These are phyloP conservation scores for Malbranchea zuffiana DNA, from an alignment of 2,329 filamentous ascomycete genomes.

Conservation along the genomic window DNA sequence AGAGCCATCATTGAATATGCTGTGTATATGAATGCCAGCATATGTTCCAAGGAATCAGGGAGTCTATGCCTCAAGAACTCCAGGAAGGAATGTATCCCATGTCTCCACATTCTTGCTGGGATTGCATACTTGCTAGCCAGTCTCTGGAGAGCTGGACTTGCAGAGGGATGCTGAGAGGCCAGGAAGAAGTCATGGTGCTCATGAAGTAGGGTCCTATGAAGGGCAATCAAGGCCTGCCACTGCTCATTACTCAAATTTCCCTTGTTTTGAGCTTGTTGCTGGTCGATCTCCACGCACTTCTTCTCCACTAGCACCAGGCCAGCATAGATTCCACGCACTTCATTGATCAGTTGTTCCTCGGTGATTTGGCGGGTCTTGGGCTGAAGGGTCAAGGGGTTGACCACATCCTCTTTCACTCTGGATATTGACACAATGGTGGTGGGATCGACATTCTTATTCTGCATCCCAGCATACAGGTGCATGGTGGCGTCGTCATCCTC, in stretches of 20 bases:
- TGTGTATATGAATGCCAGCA: constrained; percentile 81
- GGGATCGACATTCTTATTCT: too few relatives aligned
- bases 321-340: constrained; percentile 56
- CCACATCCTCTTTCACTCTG: neutral
- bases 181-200: constrained; percentile 82
- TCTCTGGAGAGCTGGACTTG: constrained; percentile 53
- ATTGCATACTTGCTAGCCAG: constrained; percentile 76
- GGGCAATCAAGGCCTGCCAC: constrained; percentile 71
- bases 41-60: constrained; percentile 70
- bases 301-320: constrained; percentile 77
- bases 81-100: constrained; percentile 78
- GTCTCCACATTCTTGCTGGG: constrained; percentile 88
- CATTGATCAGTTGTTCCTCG: constrained; percentile 65
- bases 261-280: constrained; percentile 44
- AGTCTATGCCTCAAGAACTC: constrained; percentile 64
- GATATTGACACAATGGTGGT: too few relatives aligned
- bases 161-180: constrained; percentile 74
- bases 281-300: constrained; percentile 76
- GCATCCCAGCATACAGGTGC: constrained; percentile 3
- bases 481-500: constrained; percentile 8
- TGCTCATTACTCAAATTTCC: constrained; percentile 53
- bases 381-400: constrained; percentile 29
- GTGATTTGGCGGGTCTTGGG: constrained; percentile 59
- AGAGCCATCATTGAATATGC: constrained; percentile 85
- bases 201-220: constrained; percentile 70